phyloP scores from a whole-genome alignment of 1,284 basidiomycete species.

The Tremellales sp. region DNA sequence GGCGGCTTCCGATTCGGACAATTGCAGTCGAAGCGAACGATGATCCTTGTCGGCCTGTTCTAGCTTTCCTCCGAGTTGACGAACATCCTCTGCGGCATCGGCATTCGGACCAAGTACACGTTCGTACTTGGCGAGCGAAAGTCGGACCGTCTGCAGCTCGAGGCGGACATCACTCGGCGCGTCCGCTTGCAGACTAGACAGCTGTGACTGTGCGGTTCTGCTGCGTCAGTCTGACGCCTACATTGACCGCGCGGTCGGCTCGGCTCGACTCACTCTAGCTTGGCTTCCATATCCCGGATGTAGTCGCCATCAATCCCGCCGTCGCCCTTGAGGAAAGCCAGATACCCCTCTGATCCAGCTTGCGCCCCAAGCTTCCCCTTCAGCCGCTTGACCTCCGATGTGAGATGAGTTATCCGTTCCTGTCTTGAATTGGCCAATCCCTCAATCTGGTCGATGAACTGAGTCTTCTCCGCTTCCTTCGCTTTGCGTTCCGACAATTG shows the following conservation, averaged over 20 bases:
- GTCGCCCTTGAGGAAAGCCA: constrained; percentile 65
- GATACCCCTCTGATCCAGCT: constrained; percentile 65
- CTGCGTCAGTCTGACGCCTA: constrained; percentile 12
- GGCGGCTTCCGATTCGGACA: constrained; percentile 49
- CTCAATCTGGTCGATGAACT: constrained; percentile 68
- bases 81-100: constrained; percentile 51
- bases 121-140: constrained; percentile 59
- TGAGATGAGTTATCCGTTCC: constrained; percentile 69
- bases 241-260: constrained; percentile 12
- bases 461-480: constrained; percentile 59
- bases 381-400: constrained; percentile 70
- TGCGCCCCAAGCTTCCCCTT: constrained; percentile 73
- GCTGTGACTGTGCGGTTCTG: constrained; percentile 11
- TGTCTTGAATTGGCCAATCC: constrained; percentile 66
- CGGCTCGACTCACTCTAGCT: constrained; percentile 49
- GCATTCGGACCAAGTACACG: constrained; percentile 60
- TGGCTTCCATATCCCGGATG: constrained; percentile 60
- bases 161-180: no score
- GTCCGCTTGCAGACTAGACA: constrained; percentile 7
- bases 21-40: constrained; percentile 53
- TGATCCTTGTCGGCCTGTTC: constrained; percentile 62
- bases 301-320: constrained; percentile 59
- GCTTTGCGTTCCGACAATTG: constrained; percentile 70
- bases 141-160: constrained; percentile 38
- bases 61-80: constrained; percentile 56